A percentile compares a stretch with the other conserved stretches of the same genome.
Evolutionary conservation across 129 eudicot species (phyloP).

Genomic region (Apium graveolens): DNA sequence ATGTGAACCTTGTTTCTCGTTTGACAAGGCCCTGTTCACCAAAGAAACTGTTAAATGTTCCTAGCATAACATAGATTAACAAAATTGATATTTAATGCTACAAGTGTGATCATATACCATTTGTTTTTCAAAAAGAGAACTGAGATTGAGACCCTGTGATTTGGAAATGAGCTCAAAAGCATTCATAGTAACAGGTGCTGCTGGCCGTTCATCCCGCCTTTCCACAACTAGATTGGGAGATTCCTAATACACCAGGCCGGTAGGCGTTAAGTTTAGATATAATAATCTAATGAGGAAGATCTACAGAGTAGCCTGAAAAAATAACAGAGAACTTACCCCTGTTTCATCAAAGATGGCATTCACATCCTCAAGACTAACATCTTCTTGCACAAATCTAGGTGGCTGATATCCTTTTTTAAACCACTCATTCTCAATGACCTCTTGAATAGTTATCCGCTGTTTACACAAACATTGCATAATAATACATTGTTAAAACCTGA

Average conservation of each 20-base stretch:
- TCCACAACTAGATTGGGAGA: conserved; percentile 73
- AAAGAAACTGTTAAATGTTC: conserved; percentile 15
- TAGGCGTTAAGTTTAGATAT: not conserved
- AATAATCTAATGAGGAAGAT: not conserved
- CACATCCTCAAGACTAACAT: conserved; percentile 76
- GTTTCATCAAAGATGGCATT: conserved; percentile 68
- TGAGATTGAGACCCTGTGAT: conserved; percentile 94
- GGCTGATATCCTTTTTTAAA: conserved; percentile 90
- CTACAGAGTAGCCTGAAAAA: not conserved
- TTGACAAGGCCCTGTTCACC: conserved; percentile 75
- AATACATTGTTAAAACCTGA: not conserved
- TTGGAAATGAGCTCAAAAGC: conserved; percentile 99
- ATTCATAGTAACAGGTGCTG: conserved; percentile 81
- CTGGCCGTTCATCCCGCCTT: conserved; percentile 59
- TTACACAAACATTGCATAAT: conserved; percentile 8
- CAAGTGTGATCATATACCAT: conserved; percentile 51
- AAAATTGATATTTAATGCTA: not conserved
- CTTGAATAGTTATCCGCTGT: conserved; percentile 77
- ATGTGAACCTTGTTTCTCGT: conserved; percentile 95
- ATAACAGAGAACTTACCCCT: conserved; percentile 30
- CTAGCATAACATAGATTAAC: not conserved
- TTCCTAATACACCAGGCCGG: conserved; percentile 32
- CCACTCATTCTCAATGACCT: conserved; percentile 93
- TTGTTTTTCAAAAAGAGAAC: conserved; percentile 86
- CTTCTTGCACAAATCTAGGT: conserved; percentile 69